Base-by-base conservation (phyloP, 2,329 filamentous ascomycete genomes). In the Alternaria dauci region DNA sequence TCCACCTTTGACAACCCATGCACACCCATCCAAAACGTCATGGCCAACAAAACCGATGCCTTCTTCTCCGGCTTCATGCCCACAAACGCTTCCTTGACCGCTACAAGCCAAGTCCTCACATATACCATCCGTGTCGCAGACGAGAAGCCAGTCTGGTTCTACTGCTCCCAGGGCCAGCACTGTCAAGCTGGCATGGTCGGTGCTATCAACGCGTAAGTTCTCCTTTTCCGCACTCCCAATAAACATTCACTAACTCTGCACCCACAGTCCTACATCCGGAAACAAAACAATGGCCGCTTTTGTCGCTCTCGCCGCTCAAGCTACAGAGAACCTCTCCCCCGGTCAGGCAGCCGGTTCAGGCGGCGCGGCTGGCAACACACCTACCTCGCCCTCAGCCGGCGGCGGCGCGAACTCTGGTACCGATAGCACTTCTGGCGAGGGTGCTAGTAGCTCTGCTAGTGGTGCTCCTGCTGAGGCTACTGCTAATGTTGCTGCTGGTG, bases 131-230 rank as follows among this genome's bases (percentile, higher is more conserved):
- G 84, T 76, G 81, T 95, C 77, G 89, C 88, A 72, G 83, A 88
- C 77, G 86, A 84, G 44, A 89, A 85, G 56, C 91, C 92, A 30
- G 83, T 94, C 66, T 95, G 92, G 91, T 81, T 91, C 66, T 94
- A 90, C 84, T 94, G 91, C 81, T 88, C 87, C 30, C 89, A 93
- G 78, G 88, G 76, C 46, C 86, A 84, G 72, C 92, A 95, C 81
- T 95, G 91, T 79, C 86, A 93, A 78, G 80, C 76, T 48, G 90
- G 90, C 63, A 93, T 93, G 89, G 84, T 86, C 58, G 89, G 91
- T 81, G 90, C 91, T 32, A 88, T 93, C 75, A 93, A 94, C 79
- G 87, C 89, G 88, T 91, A 79, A 79, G 88, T 70, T 43, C 28
- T 16, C 3, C 2, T 38, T 4, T 2, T 20, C 7, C 7, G 16